These are phyloP conservation scores for Porogramme epimiltina DNA, from an alignment of 1,284 basidiomycete genomes.

Conservation along the genomic window DNA sequence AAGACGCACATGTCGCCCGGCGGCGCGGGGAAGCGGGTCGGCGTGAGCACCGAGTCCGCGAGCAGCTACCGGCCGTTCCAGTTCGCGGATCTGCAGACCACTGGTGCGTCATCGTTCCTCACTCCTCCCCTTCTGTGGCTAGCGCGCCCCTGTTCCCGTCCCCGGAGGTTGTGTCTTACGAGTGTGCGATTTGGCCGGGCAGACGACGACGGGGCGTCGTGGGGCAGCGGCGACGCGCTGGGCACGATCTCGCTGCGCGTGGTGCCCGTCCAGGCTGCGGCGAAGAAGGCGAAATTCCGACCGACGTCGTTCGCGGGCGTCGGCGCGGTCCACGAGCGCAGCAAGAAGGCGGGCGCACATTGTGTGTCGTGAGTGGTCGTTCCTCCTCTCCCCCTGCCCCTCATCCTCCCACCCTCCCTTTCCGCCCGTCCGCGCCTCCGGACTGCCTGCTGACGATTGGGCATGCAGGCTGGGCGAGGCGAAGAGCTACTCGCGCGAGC, in stretches of 20 bases:
- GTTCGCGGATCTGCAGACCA: conserved; percentile 9
- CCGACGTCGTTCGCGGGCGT: conserved; percentile 1
- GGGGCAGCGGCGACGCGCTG: conserved; percentile 4
- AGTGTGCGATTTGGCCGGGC: background rate
- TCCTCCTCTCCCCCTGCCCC: background rate
- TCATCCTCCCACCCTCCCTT: background rate
- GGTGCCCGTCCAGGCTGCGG: conserved; percentile 3
- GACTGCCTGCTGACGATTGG: background rate
- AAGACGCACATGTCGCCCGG: conserved; percentile 3
- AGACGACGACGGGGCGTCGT: conserved; percentile 7
- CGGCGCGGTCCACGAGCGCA: conserved; percentile 25
- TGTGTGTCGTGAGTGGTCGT: conserved; percentile 18
- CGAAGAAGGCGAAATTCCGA: background rate
- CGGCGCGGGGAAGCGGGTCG: background rate
- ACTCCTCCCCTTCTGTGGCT: background rate
- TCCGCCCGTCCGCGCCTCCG: background rate
- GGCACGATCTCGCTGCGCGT: conserved; percentile 10
- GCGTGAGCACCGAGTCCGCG: conserved; percentile 2
- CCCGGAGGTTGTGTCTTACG: background rate
- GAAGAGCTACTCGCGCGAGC: background rate
- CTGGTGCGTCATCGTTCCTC: background rate
- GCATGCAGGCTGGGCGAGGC: conserved; percentile 2
- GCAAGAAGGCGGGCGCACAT: conserved; percentile 27
- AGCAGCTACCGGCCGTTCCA: conserved; percentile 8
- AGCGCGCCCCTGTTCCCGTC: background rate